phyloP scores from a whole-genome alignment of 1,284 basidiomycete species.

The Cyathus olla region DNA sequence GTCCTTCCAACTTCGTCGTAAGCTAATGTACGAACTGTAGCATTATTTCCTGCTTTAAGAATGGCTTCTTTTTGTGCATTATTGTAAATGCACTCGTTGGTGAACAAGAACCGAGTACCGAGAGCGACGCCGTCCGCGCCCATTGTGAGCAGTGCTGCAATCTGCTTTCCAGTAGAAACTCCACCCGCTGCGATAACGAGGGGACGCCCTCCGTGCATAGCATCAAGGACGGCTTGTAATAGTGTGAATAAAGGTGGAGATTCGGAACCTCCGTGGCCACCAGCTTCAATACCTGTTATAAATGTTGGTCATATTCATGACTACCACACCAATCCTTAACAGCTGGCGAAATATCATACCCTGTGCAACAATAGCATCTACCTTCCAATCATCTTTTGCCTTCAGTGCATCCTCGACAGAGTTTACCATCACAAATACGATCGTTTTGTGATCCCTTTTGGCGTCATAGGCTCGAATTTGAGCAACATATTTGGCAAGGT shows the following conservation, averaged over 20 bases:
- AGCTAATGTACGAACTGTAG: constrained; percentile 58
- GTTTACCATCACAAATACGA: constrained; percentile 46
- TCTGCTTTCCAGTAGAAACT: constrained; percentile 55
- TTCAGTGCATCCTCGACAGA: constrained; percentile 42
- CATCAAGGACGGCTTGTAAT: constrained; percentile 56
- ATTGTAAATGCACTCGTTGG: constrained; percentile 60
- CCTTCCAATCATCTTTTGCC: constrained; percentile 42
- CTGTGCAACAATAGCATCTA: constrained; percentile 51
- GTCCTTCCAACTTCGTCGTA: constrained; percentile 61
- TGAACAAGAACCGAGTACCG: constrained; percentile 69
- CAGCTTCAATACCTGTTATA: constrained; percentile 66
- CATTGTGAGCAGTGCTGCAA: constrained; percentile 63
- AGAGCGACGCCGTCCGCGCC: constrained; percentile 65
- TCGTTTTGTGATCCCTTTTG: constrained; percentile 36
- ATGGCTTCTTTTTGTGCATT: constrained; percentile 58
- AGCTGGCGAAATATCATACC: constrained; percentile 21
- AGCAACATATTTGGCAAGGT: constrained; percentile 39
- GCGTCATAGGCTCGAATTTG: constrained; percentile 36
- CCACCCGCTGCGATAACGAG: constrained; percentile 63
- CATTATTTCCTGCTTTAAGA: constrained; percentile 51
- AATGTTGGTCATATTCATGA: neutral
- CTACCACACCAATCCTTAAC: neutral
- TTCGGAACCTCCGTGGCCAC: constrained; percentile 66
- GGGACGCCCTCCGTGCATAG: constrained; percentile 47
- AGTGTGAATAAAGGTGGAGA: constrained; percentile 63